A percentile compares a stretch with the other conserved stretches of the same genome.
Evolutionary conservation across 768 basidiomycete genomes (phyloP).

Genomic region (Suillus alpinus): DNA sequence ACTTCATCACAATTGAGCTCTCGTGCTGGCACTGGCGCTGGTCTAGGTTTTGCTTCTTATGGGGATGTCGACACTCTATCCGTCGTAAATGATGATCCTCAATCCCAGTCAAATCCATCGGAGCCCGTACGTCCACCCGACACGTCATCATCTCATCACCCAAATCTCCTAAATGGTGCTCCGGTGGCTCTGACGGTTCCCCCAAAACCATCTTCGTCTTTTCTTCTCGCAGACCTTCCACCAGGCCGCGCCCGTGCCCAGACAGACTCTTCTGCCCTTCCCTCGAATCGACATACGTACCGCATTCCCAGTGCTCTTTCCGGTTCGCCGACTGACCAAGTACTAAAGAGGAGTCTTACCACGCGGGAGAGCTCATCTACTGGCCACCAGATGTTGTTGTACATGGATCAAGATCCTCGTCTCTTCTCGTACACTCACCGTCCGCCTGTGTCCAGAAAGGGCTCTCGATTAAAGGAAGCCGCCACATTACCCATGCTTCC

Average conservation of each 20-base stretch:
- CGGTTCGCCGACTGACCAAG: slow-evolving; percentile 8
- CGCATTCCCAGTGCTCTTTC: slow-evolving; percentile 11
- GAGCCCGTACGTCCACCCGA: background rate
- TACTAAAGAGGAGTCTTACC: slow-evolving; percentile 21
- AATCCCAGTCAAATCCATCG: background rate
- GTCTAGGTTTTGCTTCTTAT: slow-evolving; percentile 38
- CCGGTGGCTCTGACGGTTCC: background rate
- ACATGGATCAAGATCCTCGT: background rate
- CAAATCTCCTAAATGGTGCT: background rate
- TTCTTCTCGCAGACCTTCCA: background rate
- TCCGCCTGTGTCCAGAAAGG: slow-evolving; percentile 1
- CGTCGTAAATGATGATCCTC: background rate
- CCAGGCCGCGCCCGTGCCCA: slow-evolving; percentile 22
- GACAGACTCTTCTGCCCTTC: slow-evolving; percentile 16
- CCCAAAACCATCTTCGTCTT: slow-evolving; percentile 8
- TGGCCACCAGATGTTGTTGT: slow-evolving; percentile 1
- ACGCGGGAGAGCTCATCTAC: slow-evolving; percentile 5
- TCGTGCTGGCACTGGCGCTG: slow-evolving; percentile 47
- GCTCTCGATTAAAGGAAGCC: slow-evolving; percentile 8
- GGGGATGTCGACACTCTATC: slow-evolving; percentile 17
- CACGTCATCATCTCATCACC: slow-evolving; percentile 4
- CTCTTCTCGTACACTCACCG: background rate
- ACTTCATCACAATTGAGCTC: slow-evolving; percentile 49
- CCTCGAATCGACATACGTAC: slow-evolving; percentile 8
- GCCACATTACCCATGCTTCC: slow-evolving; percentile 6